phyloP scores from a whole-genome alignment of 306 rosid species.

The Comarum palustre region DNA sequence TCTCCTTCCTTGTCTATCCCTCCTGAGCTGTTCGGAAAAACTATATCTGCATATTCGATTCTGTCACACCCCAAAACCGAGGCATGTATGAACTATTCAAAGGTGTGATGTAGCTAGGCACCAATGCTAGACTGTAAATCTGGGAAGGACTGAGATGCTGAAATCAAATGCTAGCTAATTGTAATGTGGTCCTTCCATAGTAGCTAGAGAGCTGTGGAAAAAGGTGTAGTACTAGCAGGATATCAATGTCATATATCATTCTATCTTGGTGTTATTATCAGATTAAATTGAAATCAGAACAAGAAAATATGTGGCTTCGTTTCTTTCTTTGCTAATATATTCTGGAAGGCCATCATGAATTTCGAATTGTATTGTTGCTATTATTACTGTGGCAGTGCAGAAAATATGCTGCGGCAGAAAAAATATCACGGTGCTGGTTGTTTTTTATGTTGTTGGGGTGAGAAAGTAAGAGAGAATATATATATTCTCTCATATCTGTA shows the following conservation, averaged over 20 bases:
- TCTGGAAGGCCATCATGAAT: not conserved
- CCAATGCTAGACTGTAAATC: not conserved
- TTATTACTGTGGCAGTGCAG: constrained; percentile 6
- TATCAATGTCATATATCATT: constrained; percentile 4
- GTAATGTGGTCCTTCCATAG: constrained; percentile 4
- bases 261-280: constrained; percentile 10
- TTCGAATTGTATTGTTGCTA: constrained; percentile 3
- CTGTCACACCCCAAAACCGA: constrained; percentile 3
- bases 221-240: constrained; percentile 9
- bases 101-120: constrained; percentile 1
- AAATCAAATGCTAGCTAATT: not conserved
- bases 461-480: constrained; percentile 41
- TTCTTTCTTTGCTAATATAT: not conserved
- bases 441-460: constrained; percentile 74
- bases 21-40: constrained; percentile 72
- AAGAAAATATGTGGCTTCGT: not conserved
- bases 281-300: not conserved
- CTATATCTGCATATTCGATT: not conserved
- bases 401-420: constrained; percentile 29
- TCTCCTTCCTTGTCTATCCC: constrained; percentile 99
- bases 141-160: not conserved
- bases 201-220: constrained; percentile 7
- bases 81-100: not conserved
- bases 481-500: constrained; percentile 59
- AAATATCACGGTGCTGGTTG: constrained; percentile 47